Conservation (phyloP, 1,284 basidiomycete species). For the Athelia sp. region DNA sequence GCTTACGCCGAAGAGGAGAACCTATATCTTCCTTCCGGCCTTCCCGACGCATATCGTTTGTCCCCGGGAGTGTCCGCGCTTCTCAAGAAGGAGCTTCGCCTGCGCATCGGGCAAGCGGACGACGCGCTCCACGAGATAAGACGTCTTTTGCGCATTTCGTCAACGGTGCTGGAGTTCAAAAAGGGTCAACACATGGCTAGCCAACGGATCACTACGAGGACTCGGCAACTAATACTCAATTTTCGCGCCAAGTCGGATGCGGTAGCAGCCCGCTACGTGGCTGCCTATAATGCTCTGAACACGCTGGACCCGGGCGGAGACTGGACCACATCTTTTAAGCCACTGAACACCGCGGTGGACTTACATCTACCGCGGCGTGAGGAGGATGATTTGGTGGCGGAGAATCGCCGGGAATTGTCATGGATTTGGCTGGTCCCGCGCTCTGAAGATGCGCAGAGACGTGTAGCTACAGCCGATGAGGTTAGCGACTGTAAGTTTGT, state of each 20-base stretch:
- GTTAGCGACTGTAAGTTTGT: not conserved
- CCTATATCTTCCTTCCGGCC: not conserved
- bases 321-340: not conserved
- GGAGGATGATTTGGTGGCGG: not conserved
- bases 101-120: constrained; percentile 6
- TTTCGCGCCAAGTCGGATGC: not conserved
- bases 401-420: not conserved
- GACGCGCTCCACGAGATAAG: constrained; percentile 5
- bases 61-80: not conserved
- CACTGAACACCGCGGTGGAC: not conserved
- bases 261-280: not conserved
- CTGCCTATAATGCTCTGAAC: not conserved
- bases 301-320: not conserved
- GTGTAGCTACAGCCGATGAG: not conserved
- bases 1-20: not conserved
- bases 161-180: not conserved
- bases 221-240: not conserved
- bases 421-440: not conserved
- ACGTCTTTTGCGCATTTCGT: constrained; percentile 1
- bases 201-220: not conserved
- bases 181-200: not conserved
- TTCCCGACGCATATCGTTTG: not conserved
- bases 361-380: not conserved
- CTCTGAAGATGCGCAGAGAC: not conserved
- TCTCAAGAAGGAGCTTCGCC: constrained; percentile 4